These are phyloP conservation scores for Dioszegia crocea DNA, from an alignment of 768 basidiomycete species.

Conservation along the genomic window DNA sequence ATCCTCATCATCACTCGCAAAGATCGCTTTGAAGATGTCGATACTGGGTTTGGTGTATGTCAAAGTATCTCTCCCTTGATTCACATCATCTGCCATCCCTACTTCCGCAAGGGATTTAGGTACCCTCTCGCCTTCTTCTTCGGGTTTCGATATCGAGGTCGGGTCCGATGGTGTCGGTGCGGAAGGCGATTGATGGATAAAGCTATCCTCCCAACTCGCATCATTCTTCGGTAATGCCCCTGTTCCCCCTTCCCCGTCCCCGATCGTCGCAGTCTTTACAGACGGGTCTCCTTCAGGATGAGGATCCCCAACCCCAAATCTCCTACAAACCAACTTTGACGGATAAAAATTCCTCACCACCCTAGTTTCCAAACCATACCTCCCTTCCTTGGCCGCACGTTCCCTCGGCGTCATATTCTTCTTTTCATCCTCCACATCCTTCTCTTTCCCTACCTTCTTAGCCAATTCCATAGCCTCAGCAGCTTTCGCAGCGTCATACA, in stretches of 20 bases:
- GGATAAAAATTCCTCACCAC: constrained; percentile 74
- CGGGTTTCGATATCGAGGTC: not conserved
- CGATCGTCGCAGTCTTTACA: not conserved
- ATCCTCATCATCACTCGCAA: constrained; percentile 89
- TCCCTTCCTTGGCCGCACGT: constrained; percentile 75
- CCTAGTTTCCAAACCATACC: constrained; percentile 85
- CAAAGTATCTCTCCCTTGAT: constrained; percentile 78
- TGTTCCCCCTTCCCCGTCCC: not conserved
- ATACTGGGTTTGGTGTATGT: constrained; percentile 82
- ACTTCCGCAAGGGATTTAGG: constrained; percentile 62
- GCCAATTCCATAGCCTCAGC: constrained; percentile 45
- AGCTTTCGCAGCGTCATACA: constrained; percentile 50
- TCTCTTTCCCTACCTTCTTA: not conserved
- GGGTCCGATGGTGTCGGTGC: not conserved
- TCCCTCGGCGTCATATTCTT: constrained; percentile 63
- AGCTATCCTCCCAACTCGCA: constrained; percentile 40
- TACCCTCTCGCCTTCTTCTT: not conserved
- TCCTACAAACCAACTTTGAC: constrained; percentile 78
- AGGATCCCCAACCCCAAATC: constrained; percentile 88
- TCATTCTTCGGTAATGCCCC: constrained; percentile 36
- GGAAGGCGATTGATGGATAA: constrained; percentile 33
- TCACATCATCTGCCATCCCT: constrained; percentile 86
- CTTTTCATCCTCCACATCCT: constrained; percentile 52
- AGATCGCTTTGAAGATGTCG: constrained; percentile 96
- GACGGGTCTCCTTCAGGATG: constrained; percentile 55